Percentiles rank a stretch among this genome's conserved stretches.
Evolutionary conservation across 305 asterid species (phyloP).

Genomic region (Salvia sclarea): DNA sequence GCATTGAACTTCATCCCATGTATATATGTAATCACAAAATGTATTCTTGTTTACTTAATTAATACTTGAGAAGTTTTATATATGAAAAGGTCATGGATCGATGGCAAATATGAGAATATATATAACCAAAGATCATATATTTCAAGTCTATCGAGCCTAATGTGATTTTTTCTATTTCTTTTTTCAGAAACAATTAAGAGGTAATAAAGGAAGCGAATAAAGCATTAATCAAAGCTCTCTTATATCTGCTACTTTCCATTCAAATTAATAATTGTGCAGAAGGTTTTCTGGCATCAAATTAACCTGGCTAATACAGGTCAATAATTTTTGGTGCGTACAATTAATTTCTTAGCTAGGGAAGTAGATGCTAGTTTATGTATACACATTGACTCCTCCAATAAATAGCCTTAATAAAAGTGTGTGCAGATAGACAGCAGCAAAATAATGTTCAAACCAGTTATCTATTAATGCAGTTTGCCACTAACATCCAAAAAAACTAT

Average conservation of each 20-base stretch:
- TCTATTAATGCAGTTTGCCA: slow-evolving; percentile 19
- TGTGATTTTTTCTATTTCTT: background rate
- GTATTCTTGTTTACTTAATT: too few relatives aligned
- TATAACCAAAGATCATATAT: too few relatives aligned
- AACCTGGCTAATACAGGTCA: slow-evolving; percentile 2
- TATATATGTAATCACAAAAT: too few relatives aligned
- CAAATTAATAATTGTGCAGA: slow-evolving; percentile 4
- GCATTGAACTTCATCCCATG: too few relatives aligned
- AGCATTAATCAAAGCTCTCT: background rate
- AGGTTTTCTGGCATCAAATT: slow-evolving; percentile 1
- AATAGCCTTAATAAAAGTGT: slow-evolving; percentile 29
- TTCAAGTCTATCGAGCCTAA: background rate
- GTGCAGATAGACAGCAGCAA: slow-evolving; percentile 9
- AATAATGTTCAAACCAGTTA: slow-evolving; percentile 28
- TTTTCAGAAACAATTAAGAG: background rate
- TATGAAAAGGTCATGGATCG: too few relatives aligned
- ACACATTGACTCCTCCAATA: slow-evolving; percentile 19
- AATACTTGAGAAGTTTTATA: too few relatives aligned
- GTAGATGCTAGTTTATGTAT: background rate
- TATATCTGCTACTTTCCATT: background rate
- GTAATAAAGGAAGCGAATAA: background rate
- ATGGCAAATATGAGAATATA: too few relatives aligned
- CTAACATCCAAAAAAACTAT: background rate
- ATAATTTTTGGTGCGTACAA: slow-evolving; percentile 12
- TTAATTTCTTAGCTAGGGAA: slow-evolving; percentile 2